Evolutionary conservation across 768 basidiomycete genomes (phyloP).

Genomic region (Fomitopsis pulvina): DNA sequence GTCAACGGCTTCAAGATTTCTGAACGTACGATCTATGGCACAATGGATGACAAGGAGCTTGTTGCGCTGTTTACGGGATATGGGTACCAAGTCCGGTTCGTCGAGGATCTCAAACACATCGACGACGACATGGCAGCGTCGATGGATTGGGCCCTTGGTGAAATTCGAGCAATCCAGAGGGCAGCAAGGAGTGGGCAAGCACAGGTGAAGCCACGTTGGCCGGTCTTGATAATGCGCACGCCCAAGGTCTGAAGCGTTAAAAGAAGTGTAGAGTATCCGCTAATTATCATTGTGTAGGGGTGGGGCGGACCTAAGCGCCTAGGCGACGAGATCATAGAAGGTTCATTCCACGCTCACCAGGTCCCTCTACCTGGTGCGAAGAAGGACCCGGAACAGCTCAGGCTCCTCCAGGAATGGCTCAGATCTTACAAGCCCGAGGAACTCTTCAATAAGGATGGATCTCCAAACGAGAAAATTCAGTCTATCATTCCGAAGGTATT

Average conservation of each 20-base stretch:
- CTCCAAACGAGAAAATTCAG: constrained; percentile 50
- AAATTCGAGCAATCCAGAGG: constrained; percentile 71
- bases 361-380: constrained; percentile 77
- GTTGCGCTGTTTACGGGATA: constrained; percentile 72
- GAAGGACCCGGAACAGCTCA: constrained; percentile 56
- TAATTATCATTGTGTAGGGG: constrained; percentile 29
- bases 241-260: not conserved
- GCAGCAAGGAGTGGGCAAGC: constrained; percentile 74
- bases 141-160: constrained; percentile 72
- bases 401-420: constrained; percentile 65
- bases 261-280: not conserved
- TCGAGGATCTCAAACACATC: constrained; percentile 59
- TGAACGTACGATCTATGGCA: constrained; percentile 83
- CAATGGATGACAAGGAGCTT: constrained; percentile 78
- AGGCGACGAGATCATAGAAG: constrained; percentile 69
- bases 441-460: constrained; percentile 53
- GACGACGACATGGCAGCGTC: constrained; percentile 77
- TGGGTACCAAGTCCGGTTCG: constrained; percentile 85
- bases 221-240: constrained; percentile 64
- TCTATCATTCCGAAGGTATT: constrained; percentile 43
- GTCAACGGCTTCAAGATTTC: constrained; percentile 89
- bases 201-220: constrained; percentile 87
- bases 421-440: constrained; percentile 61
- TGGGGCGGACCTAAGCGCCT: constrained; percentile 62
- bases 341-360: constrained; percentile 83